Conservation (phyloP, 2,329 filamentous ascomycete genomes). For the Calonectria hongkongensis region DNA sequence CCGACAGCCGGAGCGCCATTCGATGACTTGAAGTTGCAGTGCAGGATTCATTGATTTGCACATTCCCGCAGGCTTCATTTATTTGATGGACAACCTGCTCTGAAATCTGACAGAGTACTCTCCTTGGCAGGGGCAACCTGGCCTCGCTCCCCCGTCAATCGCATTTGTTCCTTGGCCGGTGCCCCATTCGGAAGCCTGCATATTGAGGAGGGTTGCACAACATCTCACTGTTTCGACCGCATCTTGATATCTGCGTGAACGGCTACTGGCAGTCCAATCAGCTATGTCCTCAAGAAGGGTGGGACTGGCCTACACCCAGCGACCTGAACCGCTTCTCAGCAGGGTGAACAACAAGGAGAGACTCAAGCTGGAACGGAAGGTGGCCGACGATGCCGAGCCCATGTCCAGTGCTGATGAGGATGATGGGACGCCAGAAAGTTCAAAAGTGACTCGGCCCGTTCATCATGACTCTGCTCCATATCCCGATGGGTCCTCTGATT, state of each 20-base stretch:
- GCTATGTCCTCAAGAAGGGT: slow-evolving; percentile 29
- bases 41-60: slow-evolving; percentile 15
- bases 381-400: slow-evolving; percentile 52
- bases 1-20: slow-evolving; percentile 20
- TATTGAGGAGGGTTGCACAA: slow-evolving; percentile 11
- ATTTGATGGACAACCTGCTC: neutral
- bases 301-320: slow-evolving; percentile 49
- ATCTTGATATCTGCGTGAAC: neutral
- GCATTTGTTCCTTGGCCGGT: neutral
- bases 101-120: slow-evolving; percentile 3
- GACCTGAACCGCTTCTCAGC: slow-evolving; percentile 45
- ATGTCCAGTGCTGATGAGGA: slow-evolving; percentile 56
- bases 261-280: neutral
- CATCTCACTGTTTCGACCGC: neutral
- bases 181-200: slow-evolving; percentile 1
- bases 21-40: slow-evolving; percentile 16
- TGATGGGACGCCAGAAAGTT: slow-evolving; percentile 9
- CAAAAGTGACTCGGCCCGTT: neutral
- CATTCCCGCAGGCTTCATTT: neutral
- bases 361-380: slow-evolving; percentile 39
- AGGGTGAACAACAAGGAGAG: slow-evolving; percentile 18
- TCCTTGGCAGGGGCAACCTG: slow-evolving; percentile 2
- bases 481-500: slow-evolving; percentile 44
- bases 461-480: slow-evolving; percentile 9
- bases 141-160: slow-evolving; percentile 7